Conservation (phyloP, 306 rosid species). For the Delonix regia region DNA sequence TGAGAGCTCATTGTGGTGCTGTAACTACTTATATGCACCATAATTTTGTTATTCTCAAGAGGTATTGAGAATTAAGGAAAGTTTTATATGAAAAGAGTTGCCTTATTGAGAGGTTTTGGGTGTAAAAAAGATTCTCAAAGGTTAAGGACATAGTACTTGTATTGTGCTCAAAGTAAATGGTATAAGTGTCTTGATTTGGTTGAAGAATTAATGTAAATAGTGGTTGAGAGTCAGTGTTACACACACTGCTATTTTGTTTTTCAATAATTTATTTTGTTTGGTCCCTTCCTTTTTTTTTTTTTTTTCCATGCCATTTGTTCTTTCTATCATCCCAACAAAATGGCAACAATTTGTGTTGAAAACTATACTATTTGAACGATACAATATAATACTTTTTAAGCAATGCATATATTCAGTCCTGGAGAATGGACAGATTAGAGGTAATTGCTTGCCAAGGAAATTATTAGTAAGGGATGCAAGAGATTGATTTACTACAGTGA, state of each 20-base stretch:
- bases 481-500: background rate
- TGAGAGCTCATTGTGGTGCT: too few relatives aligned
- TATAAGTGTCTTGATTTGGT: too few relatives aligned
- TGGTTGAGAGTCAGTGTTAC: background rate
- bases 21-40: too few relatives aligned
- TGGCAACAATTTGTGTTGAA: background rate
- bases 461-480: background rate
- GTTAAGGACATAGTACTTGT: background rate
- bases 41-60: too few relatives aligned
- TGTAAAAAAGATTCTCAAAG: too few relatives aligned
- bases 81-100: too few relatives aligned
- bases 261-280: background rate
- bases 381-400: background rate
- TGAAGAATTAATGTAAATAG: background rate
- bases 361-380: background rate
- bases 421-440: background rate
- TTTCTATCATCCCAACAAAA: background rate
- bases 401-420: background rate
- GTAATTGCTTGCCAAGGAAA: background rate
- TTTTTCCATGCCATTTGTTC: background rate
- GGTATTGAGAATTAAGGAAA: too few relatives aligned
- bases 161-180: background rate
- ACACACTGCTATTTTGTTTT: background rate
- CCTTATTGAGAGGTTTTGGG: background rate
- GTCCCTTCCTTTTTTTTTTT: background rate